Evolutionary conservation across 441 rosid genomes (phyloP).

Genomic region (Rhodomyrtus psidioides): DNA sequence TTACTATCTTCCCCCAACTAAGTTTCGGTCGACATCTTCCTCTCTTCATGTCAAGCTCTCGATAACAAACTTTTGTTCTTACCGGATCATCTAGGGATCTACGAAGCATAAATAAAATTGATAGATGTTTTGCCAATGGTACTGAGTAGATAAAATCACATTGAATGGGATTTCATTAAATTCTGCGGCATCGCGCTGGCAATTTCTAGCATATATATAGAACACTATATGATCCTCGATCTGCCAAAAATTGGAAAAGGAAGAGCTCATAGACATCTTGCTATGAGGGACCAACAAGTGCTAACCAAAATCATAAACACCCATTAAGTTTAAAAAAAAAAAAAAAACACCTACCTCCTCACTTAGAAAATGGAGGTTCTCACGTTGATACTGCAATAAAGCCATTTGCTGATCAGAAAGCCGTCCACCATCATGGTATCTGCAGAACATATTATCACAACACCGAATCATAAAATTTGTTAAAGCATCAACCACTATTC

Average conservation of each 20-base stretch:
- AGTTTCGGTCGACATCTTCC: too few species aligned
- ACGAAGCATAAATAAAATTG: neutral
- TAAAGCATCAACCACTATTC: neutral
- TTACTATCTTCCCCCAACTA: too few species aligned
- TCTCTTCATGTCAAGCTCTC: too few species aligned
- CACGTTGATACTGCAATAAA: slow-evolving; percentile 92
- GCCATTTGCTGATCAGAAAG: slow-evolving; percentile 99
- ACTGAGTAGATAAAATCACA: neutral
- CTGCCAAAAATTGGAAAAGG: neutral
- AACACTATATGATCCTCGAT: neutral
- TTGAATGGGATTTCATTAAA: neutral
- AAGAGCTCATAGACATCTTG: neutral
- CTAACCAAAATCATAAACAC: slow-evolving; percentile 1
- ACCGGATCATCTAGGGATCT: too few species aligned
- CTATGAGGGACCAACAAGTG: neutral
- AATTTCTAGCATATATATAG: neutral
- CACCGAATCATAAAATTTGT: neutral
- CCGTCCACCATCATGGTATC: slow-evolving; percentile 95
- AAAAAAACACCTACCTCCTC: slow-evolving; percentile 63
- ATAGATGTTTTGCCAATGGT: neutral
- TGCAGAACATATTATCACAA: slow-evolving; percentile 19
- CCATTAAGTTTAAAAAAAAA: neutral
- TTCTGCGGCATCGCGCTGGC: neutral
- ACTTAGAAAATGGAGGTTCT: slow-evolving; percentile 88
- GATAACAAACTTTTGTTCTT: too few species aligned